A percentile compares a stretch with the other conserved stretches of the same genome.
Evolutionary conservation across 768 basidiomycete genomes (phyloP).

Genomic region (Thelephora aurantiotincta): DNA sequence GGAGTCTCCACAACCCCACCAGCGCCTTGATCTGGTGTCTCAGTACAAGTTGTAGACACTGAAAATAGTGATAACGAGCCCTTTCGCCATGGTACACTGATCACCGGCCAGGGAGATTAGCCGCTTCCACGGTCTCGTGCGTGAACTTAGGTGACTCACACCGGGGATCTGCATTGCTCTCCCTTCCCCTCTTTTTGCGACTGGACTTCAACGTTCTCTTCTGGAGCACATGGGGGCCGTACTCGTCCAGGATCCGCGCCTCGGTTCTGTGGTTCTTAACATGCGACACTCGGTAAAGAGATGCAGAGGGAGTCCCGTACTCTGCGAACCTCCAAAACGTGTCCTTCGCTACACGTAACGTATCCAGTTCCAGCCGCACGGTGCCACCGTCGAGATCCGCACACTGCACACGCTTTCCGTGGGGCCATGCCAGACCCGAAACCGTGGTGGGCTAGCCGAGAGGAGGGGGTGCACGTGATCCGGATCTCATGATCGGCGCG

Average conservation of each 20-base stretch:
- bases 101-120: background rate
- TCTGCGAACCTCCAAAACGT: constrained; percentile 64
- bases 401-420: constrained; percentile 55
- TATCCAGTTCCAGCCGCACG: constrained; percentile 73
- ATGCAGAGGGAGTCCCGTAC: background rate
- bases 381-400: constrained; percentile 79
- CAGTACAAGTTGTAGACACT: constrained; percentile 72
- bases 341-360: constrained; percentile 82
- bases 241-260: constrained; percentile 50
- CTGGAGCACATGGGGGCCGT: constrained; percentile 45
- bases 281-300: background rate
- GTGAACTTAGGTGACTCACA: constrained; percentile 24
- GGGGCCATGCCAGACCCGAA: constrained; percentile 56
- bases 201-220: constrained; percentile 53
- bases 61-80: constrained; percentile 68
- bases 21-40: constrained; percentile 62
- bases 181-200: constrained; percentile 34
- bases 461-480: background rate
- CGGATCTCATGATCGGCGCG: background rate
- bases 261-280: constrained; percentile 73
- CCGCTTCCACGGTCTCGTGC: background rate
- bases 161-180: constrained; percentile 44
- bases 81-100: constrained; percentile 77
- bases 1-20: constrained; percentile 51
- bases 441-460: no score